Evolutionary conservation across 1,139 yeast genomes (phyloP).

Genomic region (Torulaspora pretoriensis): DNA sequence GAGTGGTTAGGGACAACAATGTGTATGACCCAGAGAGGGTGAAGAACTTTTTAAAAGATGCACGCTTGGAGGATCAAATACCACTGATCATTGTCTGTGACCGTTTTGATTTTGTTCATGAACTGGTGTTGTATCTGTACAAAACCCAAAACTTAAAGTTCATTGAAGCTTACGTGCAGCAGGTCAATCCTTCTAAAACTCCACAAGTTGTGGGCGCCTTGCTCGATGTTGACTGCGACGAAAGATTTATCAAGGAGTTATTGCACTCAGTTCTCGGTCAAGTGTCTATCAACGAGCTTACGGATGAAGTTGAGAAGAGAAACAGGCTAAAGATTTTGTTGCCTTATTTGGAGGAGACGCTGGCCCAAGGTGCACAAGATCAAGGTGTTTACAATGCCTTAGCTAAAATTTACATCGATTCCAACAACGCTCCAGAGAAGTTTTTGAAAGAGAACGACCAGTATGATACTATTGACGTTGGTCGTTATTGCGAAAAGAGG

Average conservation of each 20-base stretch:
- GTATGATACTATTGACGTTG: slow-evolving; percentile 90
- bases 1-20: slow-evolving; percentile 89
- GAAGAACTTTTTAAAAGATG: slow-evolving; percentile 92
- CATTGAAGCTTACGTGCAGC: slow-evolving; percentile 95
- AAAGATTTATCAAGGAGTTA: slow-evolving; percentile 73
- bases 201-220: slow-evolving; percentile 96
- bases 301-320: slow-evolving; percentile 92
- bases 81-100: slow-evolving; percentile 97
- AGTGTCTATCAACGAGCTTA: slow-evolving; percentile 86
- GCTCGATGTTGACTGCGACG: slow-evolving; percentile 96
- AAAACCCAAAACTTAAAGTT: slow-evolving; percentile 93
- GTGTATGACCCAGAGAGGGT: slow-evolving; percentile 97
- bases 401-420: slow-evolving; percentile 96
- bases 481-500: slow-evolving; percentile 98
- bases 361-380: slow-evolving; percentile 83
- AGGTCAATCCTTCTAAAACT: slow-evolving; percentile 90
- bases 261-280: slow-evolving; percentile 87
- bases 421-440: slow-evolving; percentile 95
- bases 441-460: slow-evolving; percentile 85
- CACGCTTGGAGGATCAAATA: slow-evolving; percentile 87
- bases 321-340: slow-evolving; percentile 85
- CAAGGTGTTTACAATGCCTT: slow-evolving; percentile 90
- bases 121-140: slow-evolving; percentile 85
- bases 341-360: slow-evolving; percentile 88
- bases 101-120: slow-evolving; percentile 87